These are phyloP conservation scores for Penicillium roqueforti DNA, from an alignment of 495 filamentous ascomycete genomes.

Conservation along the genomic window DNA sequence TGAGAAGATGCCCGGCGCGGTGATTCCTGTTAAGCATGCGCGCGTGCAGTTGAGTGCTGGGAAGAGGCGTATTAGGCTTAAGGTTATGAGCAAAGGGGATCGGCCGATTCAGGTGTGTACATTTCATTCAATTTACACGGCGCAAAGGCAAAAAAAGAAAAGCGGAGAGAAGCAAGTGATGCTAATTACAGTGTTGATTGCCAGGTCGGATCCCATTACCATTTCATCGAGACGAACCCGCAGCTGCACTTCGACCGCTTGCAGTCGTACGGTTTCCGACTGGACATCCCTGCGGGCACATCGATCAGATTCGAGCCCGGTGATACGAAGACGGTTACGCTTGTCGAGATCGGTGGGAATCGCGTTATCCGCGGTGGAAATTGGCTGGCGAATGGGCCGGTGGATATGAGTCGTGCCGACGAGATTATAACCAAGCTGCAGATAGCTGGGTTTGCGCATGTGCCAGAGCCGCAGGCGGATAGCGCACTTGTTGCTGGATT, in stretches of 20 bases:
- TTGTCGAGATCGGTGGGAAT: constrained; percentile 85
- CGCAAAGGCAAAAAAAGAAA: neutral
- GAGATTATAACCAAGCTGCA: constrained; percentile 65
- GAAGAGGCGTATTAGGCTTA: constrained; percentile 65
- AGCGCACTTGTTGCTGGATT: constrained; percentile 51
- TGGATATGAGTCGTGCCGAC: constrained; percentile 58
- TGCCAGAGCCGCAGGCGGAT: constrained; percentile 58
- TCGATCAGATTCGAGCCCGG: constrained; percentile 95
- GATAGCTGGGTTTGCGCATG: constrained; percentile 72
- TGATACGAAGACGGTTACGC: constrained; percentile 84
- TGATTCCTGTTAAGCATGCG: constrained; percentile 64
- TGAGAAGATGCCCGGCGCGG: constrained; percentile 70
- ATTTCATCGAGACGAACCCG: constrained; percentile 92
- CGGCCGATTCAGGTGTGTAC: constrained; percentile 74
- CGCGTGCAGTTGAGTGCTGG: constrained; percentile 68
- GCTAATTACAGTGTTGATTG: neutral
- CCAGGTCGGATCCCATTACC: constrained; percentile 91
- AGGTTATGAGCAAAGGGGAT: constrained; percentile 83
- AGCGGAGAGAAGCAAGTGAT: neutral
- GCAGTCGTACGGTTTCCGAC: constrained; percentile 74
- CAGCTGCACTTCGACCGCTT: constrained; percentile 87
- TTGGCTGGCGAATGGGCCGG: constrained; percentile 63
- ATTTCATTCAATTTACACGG: neutral
- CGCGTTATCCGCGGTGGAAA: constrained; percentile 86
- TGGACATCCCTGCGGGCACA: constrained; percentile 89